Percentiles rank a stretch among this genome's conserved stretches.
Conservation (phyloP, 169 alveolate species). For the Plasmodium vivax region DNA sequence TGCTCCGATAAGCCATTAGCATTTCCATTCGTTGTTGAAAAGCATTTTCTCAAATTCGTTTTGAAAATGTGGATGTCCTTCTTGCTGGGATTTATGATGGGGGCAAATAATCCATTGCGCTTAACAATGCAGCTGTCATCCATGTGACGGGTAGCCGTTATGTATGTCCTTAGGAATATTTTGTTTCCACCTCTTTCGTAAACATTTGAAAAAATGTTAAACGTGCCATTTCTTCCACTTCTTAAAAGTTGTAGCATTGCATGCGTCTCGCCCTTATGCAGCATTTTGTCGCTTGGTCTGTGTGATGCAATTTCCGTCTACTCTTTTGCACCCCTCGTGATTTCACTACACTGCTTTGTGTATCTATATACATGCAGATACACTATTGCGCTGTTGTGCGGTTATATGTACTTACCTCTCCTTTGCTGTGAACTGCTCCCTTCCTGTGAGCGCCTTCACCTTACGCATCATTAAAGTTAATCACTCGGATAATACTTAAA, state of each 20-base stretch:
- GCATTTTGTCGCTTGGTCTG: slow-evolving; percentile 9
- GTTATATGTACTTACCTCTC: not conserved
- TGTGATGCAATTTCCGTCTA: not conserved
- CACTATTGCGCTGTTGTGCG: not conserved
- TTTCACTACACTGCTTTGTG: not conserved
- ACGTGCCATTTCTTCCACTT: slow-evolving; percentile 17
- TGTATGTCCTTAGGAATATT: slow-evolving; percentile 15
- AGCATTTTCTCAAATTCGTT: slow-evolving; percentile 16
- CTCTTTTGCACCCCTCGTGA: not conserved
- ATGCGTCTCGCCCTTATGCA: slow-evolving; percentile 8
- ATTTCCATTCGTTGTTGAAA: slow-evolving; percentile 26
- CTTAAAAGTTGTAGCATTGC: slow-evolving; percentile 10
- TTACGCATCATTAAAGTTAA: not conserved
- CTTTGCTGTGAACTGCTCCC: not conserved
- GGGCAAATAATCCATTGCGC: not conserved
- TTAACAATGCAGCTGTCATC: not conserved
- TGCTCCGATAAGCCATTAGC: slow-evolving; percentile 1
- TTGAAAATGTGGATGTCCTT: not conserved
- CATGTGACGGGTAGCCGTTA: not conserved
- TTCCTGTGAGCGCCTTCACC: not conserved
- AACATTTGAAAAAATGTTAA: slow-evolving; percentile 18
- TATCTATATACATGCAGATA: not conserved
- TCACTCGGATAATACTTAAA: not conserved
- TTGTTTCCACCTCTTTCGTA: slow-evolving; percentile 34
- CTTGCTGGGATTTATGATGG: not conserved